phyloP scores from a whole-genome alignment of 2,329 filamentous ascomycete species.

The Diplodia seriata region DNA sequence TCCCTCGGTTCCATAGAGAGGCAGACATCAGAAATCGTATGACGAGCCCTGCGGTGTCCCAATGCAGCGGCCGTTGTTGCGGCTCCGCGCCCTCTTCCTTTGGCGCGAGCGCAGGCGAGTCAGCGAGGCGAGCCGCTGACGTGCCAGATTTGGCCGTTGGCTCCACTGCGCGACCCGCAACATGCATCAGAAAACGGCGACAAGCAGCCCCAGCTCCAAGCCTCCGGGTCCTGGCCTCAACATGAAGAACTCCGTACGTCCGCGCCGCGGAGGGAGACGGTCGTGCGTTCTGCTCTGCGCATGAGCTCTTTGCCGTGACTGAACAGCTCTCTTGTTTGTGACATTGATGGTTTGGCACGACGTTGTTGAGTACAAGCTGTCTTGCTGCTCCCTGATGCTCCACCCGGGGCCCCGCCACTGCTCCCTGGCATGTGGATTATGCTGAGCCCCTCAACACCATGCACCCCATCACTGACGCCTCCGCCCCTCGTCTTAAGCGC shows the following conservation, averaged over 20 bases:
- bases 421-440: constrained; percentile 1
- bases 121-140: constrained; percentile 10
- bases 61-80: constrained; percentile 16
- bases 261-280: neutral
- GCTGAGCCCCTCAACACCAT: constrained; percentile 21
- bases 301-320: neutral
- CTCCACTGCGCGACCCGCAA: constrained; percentile 14
- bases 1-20: neutral
- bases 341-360: neutral
- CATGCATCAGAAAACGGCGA: constrained; percentile 9
- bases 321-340: neutral
- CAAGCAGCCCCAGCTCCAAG: constrained; percentile 3
- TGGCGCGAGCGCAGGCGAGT: constrained; percentile 20
- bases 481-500: constrained; percentile 7
- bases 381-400: neutral
- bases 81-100: constrained; percentile 21
- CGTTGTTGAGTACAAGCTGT: neutral
- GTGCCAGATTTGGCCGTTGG: neutral
- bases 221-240: neutral
- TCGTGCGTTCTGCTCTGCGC: neutral
- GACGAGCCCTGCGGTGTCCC: constrained; percentile 7
- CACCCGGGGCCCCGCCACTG: constrained; percentile 3
- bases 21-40: neutral
- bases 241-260: constrained; percentile 8
- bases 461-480: constrained; percentile 2